Evolutionary conservation across 352 stramenopile genomes (phyloP), one percentile per base, ranked within the genome.

Genomic region (Detonula confervacea): DNA sequence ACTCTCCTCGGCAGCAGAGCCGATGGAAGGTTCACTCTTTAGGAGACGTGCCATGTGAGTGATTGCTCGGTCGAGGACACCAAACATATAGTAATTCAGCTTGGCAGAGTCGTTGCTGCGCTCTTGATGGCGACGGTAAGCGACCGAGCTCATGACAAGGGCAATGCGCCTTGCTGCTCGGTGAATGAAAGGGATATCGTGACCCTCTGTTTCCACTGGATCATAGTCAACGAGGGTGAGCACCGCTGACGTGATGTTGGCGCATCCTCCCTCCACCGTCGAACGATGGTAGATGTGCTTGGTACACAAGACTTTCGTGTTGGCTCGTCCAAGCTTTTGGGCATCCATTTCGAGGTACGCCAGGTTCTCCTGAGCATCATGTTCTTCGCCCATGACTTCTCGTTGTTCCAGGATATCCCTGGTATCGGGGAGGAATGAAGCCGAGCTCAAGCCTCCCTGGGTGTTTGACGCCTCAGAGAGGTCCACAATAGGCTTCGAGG

Each of bases 341-440:
- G 35, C 14, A 44, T 44, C 35, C 35, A 44, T 14, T 44, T 44
- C 35, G 35, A 44, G 35, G 35, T 14, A 44, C 35, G 35, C 35
- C 35, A 44, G 35, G 35, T 44, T 44, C 35, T 44, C 35, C 35
- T 44, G 35, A 44, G 35, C 35, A 44, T 44, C 22, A 18, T 12
- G 44, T 12, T 54, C 44, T 22, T 54, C 44, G 9, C n/a, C 44
- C 44, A 54, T 54, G 8, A 22, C 44, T 54, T 54, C 44, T 54
- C n/a, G 5, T 54, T 54, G 44, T 22, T 12, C 44, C 44, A 22
- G 4, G 44, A 54, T 54, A n/a, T 54, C 44, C 16, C n/a, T 54
- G 44, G 9, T 22, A n/a, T 54, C 9, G n/a, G 44, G 44, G 7
- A 54, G 44, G 44, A 54, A 54, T 12, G 8, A 18, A 4, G 44